Base-by-base conservation (phyloP, 495 filamentous ascomycete species). In the Hypomontagnella submonticulosa region DNA sequence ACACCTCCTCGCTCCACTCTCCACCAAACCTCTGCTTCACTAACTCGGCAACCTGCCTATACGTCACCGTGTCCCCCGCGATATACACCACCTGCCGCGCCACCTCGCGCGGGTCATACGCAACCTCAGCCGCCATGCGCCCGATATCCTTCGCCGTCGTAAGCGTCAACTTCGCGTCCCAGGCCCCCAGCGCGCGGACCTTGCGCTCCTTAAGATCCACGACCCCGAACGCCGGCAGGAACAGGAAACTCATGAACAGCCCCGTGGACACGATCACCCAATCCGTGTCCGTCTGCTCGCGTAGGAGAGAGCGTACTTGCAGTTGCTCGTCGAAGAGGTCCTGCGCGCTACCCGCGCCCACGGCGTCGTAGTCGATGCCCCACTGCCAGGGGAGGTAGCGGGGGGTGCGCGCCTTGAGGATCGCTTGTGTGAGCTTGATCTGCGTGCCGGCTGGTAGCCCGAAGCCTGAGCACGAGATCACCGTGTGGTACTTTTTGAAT, bases 321-420 rank as follows among this genome's bases (percentile, higher is more conserved):
- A 87, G 64, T 75, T 89, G 85, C 79, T 89, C 87, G 53, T 84
- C 84, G 55, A 89, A 89, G 15, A 89, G 47, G 60, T 83, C 83
- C 70, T 85, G 81, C 47, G 79, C 78, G 16, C 79, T 81, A 0
- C 80, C 84, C 0, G 74, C 67, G 1, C 86, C 86, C 33, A 89
- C 83, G 30, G 75, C 72, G 57, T 86, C 83, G 67, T 90, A 89
- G 64, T 90, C 85, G 1, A 88, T 79, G 7, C 87, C 87, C 71
- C 86, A 89, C 71, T 91, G 87, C 87, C 87, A 89, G 1, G 87
- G 86, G 11, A 88, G 71, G 61, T 81, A 89, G 6, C 81, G 67
- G 11, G 56, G 44, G 0, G 80, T 72, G 1, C 74, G 70, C 0
- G 84, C 84, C 8, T 61, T 57, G 3, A 89, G 72, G 0, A 80